These are phyloP conservation scores for Tetrapisispora fleetii DNA, from an alignment of 805 yeast genomes.

Conservation along the genomic window DNA sequence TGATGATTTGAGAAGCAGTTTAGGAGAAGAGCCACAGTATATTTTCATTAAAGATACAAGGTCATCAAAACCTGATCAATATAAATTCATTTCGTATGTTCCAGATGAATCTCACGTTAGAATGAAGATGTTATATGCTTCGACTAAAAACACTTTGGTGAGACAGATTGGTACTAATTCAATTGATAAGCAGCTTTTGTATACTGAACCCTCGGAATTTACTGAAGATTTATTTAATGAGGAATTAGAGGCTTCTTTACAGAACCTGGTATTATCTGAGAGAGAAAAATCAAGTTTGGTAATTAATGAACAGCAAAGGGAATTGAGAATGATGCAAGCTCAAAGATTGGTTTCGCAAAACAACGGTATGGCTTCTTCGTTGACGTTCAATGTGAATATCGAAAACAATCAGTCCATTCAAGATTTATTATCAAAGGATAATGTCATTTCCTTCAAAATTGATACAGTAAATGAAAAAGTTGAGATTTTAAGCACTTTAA, in stretches of 20 bases:
- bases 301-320: conserved; percentile 23
- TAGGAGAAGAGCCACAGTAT: conserved; percentile 39
- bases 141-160: conserved; percentile 68
- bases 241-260: conserved; percentile 2
- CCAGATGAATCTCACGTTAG: conserved; percentile 81
- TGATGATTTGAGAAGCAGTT: conserved; percentile 32
- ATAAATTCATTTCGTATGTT: conserved; percentile 66
- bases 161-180: conserved; percentile 57
- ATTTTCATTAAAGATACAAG: conserved; percentile 35
- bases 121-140: conserved; percentile 87
- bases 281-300: conserved; percentile 20
- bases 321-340: conserved; percentile 15
- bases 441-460: conserved; percentile 42
- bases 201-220: conserved; percentile 29
- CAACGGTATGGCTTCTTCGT: conserved; percentile 17
- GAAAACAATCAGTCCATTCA: conserved; percentile 10
- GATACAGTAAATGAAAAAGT: conserved; percentile 42
- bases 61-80: conserved; percentile 10
- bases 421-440: conserved; percentile 30
- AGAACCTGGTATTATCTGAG: conserved; percentile 15
- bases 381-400: conserved; percentile 17
- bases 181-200: conserved; percentile 27
- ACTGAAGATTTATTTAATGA: conserved; percentile 7
- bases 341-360: conserved; percentile 24
- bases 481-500: conserved; percentile 26